Evolutionary conservation across 192 early-diverging fungal genomes (phyloP).

Genomic region (Coemansia sp.): DNA sequence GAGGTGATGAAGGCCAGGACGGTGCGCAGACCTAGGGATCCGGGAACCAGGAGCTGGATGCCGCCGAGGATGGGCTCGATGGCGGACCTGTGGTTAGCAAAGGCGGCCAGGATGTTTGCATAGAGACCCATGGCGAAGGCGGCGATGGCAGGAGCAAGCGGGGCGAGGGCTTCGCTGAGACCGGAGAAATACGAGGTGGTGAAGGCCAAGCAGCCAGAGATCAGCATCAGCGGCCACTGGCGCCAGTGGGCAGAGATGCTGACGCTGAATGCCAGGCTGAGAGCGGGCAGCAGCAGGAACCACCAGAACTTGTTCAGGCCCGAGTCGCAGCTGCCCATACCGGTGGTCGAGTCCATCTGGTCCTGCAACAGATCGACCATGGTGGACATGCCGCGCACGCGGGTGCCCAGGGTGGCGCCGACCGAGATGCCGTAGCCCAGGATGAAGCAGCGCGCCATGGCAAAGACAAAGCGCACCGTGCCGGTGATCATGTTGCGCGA

Average conservation of each 20-base stretch:
- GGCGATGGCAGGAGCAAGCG: conserved; percentile 65
- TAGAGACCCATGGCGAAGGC: conserved; percentile 80
- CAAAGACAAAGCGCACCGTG: conserved; percentile 78
- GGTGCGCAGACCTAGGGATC: conserved; percentile 71
- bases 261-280: conserved; percentile 60
- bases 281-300: conserved; percentile 62
- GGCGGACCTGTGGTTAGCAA: conserved; percentile 69
- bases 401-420: conserved; percentile 61
- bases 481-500: conserved; percentile 88
- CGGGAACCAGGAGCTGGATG: conserved; percentile 81
- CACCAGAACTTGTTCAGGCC: conserved; percentile 56
- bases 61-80: conserved; percentile 82
- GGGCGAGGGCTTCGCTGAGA: conserved; percentile 55
- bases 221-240: conserved; percentile 75
- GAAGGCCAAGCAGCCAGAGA: conserved; percentile 71
- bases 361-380: conserved; percentile 23
- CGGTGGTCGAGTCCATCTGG: conserved; percentile 22
- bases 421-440: conserved; percentile 75
- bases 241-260: conserved; percentile 61
- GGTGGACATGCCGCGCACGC: conserved; percentile 57
- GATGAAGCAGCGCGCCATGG: conserved; percentile 77
- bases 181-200: conserved; percentile 66
- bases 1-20: conserved; percentile 66
- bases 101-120: conserved; percentile 73
- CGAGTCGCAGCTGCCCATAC: conserved; percentile 37